Evolutionary conservation across 1,284 basidiomycete genomes (phyloP).

Genomic region (Cerrena zonata): DNA sequence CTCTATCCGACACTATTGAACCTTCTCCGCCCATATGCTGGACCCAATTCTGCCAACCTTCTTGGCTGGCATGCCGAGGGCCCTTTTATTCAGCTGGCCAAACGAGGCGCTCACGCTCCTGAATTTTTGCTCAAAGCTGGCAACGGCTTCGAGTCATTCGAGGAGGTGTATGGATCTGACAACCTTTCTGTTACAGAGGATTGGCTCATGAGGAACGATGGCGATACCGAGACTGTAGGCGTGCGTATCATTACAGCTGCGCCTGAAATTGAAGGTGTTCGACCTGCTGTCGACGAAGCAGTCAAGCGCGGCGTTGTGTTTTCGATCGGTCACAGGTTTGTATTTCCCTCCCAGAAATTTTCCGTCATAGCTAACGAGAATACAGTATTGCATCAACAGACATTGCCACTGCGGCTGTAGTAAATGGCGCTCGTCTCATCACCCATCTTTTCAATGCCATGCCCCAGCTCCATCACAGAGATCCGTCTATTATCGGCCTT

Average conservation of each 20-base stretch:
- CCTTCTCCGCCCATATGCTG: constrained; percentile 59
- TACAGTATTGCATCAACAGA: constrained; percentile 59
- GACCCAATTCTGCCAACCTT: constrained; percentile 56
- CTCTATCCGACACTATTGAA: constrained; percentile 64
- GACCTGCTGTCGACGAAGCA: constrained; percentile 60
- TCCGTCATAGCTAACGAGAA: neutral
- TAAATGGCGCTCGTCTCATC: constrained; percentile 72
- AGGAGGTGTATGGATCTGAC: constrained; percentile 65
- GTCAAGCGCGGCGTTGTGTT: constrained; percentile 66
- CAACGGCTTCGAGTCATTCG: constrained; percentile 58
- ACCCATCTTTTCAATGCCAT: constrained; percentile 92
- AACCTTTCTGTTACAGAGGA: constrained; percentile 60
- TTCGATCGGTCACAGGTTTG: constrained; percentile 81
- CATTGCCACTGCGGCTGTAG: constrained; percentile 61
- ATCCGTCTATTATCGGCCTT: constrained; percentile 82
- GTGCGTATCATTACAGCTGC: constrained; percentile 83
- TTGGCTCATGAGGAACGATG: constrained; percentile 49
- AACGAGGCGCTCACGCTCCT: constrained; percentile 76
- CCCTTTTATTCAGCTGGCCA: constrained; percentile 75
- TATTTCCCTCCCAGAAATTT: neutral
- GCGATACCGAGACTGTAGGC: constrained; percentile 39
- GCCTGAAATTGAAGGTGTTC: constrained; percentile 79
- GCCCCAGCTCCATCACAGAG: constrained; percentile 80
- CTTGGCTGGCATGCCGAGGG: constrained; percentile 89
- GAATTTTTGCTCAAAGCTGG: constrained; percentile 63